Conservation (phyloP, 495 filamentous ascomycete genomes). For the Penicillium riverlandense region DNA sequence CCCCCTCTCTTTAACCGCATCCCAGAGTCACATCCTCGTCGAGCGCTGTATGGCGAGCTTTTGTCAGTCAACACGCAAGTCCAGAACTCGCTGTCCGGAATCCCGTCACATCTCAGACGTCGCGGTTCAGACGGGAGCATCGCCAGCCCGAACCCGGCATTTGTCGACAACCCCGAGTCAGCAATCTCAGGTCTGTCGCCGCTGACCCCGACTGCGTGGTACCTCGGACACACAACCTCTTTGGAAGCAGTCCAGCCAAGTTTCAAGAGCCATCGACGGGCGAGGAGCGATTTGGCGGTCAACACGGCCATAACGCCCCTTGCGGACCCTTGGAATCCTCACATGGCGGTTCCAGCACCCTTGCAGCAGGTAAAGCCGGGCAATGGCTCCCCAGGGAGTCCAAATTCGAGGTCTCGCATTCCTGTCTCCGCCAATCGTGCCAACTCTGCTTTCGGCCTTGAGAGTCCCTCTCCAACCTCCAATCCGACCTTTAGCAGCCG, state of each 20-base stretch:
- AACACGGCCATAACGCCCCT: slow-evolving; percentile 14
- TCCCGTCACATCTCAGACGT: slow-evolving; percentile 30
- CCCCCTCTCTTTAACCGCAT: slow-evolving; percentile 16
- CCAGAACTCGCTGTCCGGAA: slow-evolving; percentile 32
- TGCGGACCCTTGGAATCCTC: slow-evolving; percentile 21
- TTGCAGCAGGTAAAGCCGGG: slow-evolving; percentile 22
- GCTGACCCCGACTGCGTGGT: slow-evolving; percentile 52
- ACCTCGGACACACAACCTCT: slow-evolving; percentile 40
- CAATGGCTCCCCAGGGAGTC: slow-evolving; percentile 25
- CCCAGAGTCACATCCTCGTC: slow-evolving; percentile 18
- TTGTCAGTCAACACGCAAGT: slow-evolving; percentile 31
- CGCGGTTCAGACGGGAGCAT: slow-evolving; percentile 50
- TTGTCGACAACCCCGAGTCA: slow-evolving; percentile 35
- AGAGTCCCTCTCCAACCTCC: slow-evolving; percentile 35
- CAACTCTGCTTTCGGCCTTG: slow-evolving; percentile 40
- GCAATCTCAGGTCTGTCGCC: slow-evolving; percentile 27
- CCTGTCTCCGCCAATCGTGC: slow-evolving; percentile 45
- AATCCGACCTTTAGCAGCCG: slow-evolving; percentile 37
- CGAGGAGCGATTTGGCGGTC: slow-evolving; percentile 37
- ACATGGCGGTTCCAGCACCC: slow-evolving; percentile 35
- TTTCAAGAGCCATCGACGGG: slow-evolving; percentile 35
- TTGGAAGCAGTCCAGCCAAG: slow-evolving; percentile 38
- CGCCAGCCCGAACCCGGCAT: slow-evolving; percentile 43
- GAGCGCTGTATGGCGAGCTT: slow-evolving; percentile 47
- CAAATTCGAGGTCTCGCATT: slow-evolving; percentile 51